Percentiles rank a stretch among this genome's conserved stretches.
Evolutionary conservation across 805 yeast species (phyloP).

Genomic region (Candida alai): DNA sequence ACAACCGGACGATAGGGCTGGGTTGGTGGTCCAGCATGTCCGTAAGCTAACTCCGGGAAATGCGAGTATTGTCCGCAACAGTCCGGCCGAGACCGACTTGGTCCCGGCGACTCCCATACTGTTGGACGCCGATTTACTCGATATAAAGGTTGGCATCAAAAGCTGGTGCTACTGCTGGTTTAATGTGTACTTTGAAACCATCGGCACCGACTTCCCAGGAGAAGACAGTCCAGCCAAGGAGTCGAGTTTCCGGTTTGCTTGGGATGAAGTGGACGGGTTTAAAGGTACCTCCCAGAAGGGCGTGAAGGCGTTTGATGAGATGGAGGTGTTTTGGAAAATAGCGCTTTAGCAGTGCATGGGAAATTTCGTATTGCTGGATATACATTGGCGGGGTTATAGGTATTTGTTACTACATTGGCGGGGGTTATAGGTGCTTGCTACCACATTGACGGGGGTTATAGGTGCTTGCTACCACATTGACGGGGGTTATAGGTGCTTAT

Average conservation of each 20-base stretch:
- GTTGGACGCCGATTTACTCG: background rate
- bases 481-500: too few species aligned
- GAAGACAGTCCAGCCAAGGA: background rate
- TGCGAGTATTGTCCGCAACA: too few species aligned
- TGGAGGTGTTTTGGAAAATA: constrained; percentile 38
- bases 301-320: constrained; percentile 44
- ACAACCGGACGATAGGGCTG: background rate
- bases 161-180: constrained; percentile 16
- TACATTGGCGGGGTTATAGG: background rate
- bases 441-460: too few species aligned
- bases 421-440: too few species aligned
- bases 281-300: constrained; percentile 60
- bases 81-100: background rate
- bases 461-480: too few species aligned
- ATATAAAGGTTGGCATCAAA: constrained; percentile 4
- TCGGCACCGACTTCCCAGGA: background rate
- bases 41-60: constrained; percentile 1
- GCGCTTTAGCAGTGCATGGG: background rate
- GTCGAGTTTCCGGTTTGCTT: constrained; percentile 6
- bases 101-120: background rate
- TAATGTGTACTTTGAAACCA: constrained; percentile 41
- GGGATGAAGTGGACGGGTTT: constrained; percentile 61
- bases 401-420: too few species aligned
- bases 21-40: background rate
- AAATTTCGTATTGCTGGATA: background rate